phyloP scores from a whole-genome alignment of 225 moss, liverwort and hornwort species.

The Physcomitrellopsis africana region DNA sequence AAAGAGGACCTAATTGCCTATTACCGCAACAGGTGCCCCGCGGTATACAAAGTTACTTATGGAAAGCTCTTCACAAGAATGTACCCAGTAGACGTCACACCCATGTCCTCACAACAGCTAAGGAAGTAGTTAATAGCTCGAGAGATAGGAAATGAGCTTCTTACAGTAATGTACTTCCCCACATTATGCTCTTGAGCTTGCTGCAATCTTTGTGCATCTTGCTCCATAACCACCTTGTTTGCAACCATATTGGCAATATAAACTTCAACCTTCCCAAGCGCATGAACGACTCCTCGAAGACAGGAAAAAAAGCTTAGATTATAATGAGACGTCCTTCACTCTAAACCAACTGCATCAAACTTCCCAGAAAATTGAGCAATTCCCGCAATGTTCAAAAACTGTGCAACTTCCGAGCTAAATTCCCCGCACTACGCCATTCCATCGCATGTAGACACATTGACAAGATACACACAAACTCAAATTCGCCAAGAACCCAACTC shows the following conservation, averaged over 20 bases:
- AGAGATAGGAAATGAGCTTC: not conserved
- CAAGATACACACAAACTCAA: too few species aligned
- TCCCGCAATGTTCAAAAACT: not conserved
- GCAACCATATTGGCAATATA: slow-evolving; percentile 11
- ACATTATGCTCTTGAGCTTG: not conserved
- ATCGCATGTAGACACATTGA: too few species aligned
- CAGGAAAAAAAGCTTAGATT: not conserved
- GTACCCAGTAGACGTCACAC: too few species aligned
- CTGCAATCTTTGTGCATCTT: slow-evolving; percentile 2
- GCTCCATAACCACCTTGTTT: slow-evolving; percentile 11
- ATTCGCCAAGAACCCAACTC: too few species aligned
- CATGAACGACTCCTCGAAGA: not conserved
- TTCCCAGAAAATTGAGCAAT: not conserved
- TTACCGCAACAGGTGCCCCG: too few species aligned
- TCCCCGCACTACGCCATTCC: too few species aligned
- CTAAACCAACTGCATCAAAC: not conserved
- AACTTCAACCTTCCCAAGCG: not conserved
- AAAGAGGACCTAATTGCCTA: too few species aligned
- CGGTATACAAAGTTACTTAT: too few species aligned
- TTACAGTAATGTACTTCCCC: slow-evolving; percentile 12
- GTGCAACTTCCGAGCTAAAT: too few species aligned
- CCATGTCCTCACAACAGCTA: not conserved
- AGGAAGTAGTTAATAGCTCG: not conserved
- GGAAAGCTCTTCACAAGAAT: too few species aligned
- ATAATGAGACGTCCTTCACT: not conserved